phyloP scores from a whole-genome alignment of 1,284 basidiomycete genomes.

The Sporisorium scitamineum region DNA sequence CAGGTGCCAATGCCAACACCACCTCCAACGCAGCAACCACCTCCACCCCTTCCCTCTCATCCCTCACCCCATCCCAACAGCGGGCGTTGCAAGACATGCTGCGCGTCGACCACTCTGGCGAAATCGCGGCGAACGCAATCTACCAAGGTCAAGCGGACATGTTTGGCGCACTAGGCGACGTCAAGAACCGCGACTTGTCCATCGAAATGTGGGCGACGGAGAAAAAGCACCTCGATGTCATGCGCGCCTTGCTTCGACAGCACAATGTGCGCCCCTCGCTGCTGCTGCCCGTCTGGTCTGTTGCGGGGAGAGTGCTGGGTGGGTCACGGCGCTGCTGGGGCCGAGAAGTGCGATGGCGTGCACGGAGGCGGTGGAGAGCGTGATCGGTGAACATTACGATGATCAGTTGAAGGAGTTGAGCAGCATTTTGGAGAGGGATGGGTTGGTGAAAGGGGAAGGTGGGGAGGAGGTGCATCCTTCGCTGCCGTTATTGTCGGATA shows the following conservation, averaged over 20 bases:
- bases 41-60: conserved; percentile 36
- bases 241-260: conserved; percentile 85
- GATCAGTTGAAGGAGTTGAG: conserved; percentile 72
- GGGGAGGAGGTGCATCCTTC: conserved; percentile 74
- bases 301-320: conserved; percentile 86
- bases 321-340: conserved; percentile 87
- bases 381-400: conserved; percentile 97
- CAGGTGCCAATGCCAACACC: not conserved
- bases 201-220: conserved; percentile 98
- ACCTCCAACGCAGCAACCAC: conserved; percentile 19
- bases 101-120: conserved; percentile 67
- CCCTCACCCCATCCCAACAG: conserved; percentile 48
- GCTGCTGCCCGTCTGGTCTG: conserved; percentile 84
- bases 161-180: conserved; percentile 58
- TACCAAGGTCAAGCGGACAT: conserved; percentile 67
- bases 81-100: conserved; percentile 61
- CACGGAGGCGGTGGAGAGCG: conserved; percentile 96
- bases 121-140: conserved; percentile 68
- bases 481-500: conserved; percentile 79
- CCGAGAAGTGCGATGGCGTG: conserved; percentile 97
- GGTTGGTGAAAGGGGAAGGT: not conserved
- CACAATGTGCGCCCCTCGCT: conserved; percentile 86
- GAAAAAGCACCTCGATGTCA: conserved; percentile 87
- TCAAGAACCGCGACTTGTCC: conserved; percentile 53
- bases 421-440: conserved; percentile 37